Conservation (phyloP, 2,329 filamentous ascomycete genomes). For the Epichloe gansuensis region DNA sequence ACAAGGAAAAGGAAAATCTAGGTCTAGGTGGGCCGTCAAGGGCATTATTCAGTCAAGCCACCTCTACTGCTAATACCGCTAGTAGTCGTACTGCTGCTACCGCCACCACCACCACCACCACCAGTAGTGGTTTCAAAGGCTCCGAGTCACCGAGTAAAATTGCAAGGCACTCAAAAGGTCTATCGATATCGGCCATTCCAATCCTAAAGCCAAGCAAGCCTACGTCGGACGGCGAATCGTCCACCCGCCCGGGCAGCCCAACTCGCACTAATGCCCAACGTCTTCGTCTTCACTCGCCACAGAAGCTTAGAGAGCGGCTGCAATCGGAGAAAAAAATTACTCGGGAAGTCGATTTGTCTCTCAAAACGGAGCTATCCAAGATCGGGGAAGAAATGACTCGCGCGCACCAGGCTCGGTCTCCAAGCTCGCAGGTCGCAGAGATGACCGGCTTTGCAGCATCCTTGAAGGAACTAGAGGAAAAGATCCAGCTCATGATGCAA, state of each 20-base stretch:
- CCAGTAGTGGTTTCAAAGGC: conserved; percentile 3
- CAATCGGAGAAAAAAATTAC: conserved; percentile 69
- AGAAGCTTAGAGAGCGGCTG: conserved; percentile 72
- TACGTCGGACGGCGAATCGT: conserved; percentile 13
- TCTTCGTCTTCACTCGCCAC: conserved; percentile 56
- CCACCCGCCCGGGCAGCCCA: conserved; percentile 14
- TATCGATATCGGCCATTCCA: conserved; percentile 43
- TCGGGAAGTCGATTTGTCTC: conserved; percentile 51
- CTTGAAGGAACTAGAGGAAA: conserved; percentile 54
- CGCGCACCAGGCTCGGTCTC: conserved; percentile 23
- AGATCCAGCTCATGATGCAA: conserved; percentile 45
- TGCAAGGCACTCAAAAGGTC: conserved; percentile 32
- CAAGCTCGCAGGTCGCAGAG: conserved; percentile 16
- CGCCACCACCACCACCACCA: not conserved
- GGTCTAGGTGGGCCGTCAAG: conserved; percentile 9
- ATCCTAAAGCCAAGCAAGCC: conserved; percentile 31
- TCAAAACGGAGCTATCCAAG: conserved; percentile 65
- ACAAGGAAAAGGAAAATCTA: conserved; percentile 21
- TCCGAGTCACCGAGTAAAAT: conserved; percentile 16
- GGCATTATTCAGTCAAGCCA: not conserved
- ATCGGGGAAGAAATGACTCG: conserved; percentile 70
- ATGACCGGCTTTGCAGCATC: conserved; percentile 28
- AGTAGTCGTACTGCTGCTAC: not conserved
- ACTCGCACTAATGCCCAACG: conserved; percentile 30
- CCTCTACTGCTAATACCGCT: not conserved